Base-by-base conservation (phyloP, 2,329 filamentous ascomycete genomes). In the Ascochyta pisi region DNA sequence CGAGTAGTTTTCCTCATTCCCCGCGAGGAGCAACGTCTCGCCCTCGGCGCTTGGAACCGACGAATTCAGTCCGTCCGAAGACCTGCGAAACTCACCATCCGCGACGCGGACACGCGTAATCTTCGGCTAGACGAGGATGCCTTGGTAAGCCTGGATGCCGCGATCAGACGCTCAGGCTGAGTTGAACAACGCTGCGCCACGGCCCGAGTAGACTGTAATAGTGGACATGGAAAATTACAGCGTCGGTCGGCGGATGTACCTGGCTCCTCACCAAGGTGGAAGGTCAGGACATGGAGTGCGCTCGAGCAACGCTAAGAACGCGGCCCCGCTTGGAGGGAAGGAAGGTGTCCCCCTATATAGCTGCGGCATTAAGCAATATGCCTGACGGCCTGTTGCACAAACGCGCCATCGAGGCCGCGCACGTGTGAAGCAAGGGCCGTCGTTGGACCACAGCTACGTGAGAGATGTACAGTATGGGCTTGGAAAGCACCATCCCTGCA, bases 131-230 rank as follows among this genome's bases (percentile, higher is more conserved):
- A 50, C 35, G 41, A 33, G 47, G 37, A 43, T 34, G 6, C 33
- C 31, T 23, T 43, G 27, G 15, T 31, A 31, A 50, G 35, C 33
- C 38, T 51, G 16, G 33, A 33, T 27, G 42, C 31, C 34, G 8
- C 23, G 38, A 26, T 34, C 47, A 51, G n/a, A 29, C 31, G 42
- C 26, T 43, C 26, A 9, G 43, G 19, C 24, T 12, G 23, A 15
- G 19, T 22, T 23, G 43, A 24, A 26, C 47, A 31, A 34, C 22
- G 34, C 19, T 41, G 50, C 6, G 31, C 24, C 27, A n/a, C 47
- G 53, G 42, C 19, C 53, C 38, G 33, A 43, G 26, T 56, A 56
- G 47, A 56, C 53, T 47, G 53, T 47, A 24, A 43, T 56, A 56
- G 53, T 10, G 13, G 26, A 13, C 27, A 22, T 19, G 31, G 15